Conservation (phyloP, 257 asterid species). For the Lantana camara region DNA sequence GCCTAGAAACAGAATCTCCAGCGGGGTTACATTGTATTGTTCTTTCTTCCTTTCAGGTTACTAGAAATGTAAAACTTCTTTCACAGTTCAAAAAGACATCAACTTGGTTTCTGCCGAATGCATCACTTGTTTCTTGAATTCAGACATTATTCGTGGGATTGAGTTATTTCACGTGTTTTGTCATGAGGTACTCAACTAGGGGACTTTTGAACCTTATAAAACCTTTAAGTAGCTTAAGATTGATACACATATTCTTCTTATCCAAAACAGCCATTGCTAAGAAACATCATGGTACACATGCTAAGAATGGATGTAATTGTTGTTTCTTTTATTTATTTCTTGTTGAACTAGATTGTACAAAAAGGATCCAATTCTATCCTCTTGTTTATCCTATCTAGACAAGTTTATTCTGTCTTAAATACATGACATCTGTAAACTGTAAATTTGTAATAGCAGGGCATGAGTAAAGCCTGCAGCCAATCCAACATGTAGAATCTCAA, state of each 20-base stretch:
- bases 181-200: too few relatives aligned
- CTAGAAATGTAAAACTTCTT: constrained; percentile 26
- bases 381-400: background rate
- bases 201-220: too few relatives aligned
- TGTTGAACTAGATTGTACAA: background rate
- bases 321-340: background rate
- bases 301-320: too few relatives aligned
- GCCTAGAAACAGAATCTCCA: constrained; percentile 31
- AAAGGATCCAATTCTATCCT: background rate
- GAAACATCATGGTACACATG: too few relatives aligned
- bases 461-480: background rate
- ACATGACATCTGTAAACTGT: too few relatives aligned
- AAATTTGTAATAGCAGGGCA: background rate
- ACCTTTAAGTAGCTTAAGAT: too few relatives aligned
- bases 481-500: background rate
- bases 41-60: constrained; percentile 24
- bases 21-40: too few relatives aligned
- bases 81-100: constrained; percentile 22
- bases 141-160: too few relatives aligned
- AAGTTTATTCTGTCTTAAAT: background rate
- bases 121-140: constrained; percentile 32
- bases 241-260: too few relatives aligned
- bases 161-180: too few relatives aligned
- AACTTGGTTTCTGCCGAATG: constrained; percentile 24
- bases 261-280: too few relatives aligned